Evolutionary conservation across 371 early-diverging fungal species (phyloP), one percentile per base, ranked within the genome.

Genomic region (Mortierella sp.): DNA sequence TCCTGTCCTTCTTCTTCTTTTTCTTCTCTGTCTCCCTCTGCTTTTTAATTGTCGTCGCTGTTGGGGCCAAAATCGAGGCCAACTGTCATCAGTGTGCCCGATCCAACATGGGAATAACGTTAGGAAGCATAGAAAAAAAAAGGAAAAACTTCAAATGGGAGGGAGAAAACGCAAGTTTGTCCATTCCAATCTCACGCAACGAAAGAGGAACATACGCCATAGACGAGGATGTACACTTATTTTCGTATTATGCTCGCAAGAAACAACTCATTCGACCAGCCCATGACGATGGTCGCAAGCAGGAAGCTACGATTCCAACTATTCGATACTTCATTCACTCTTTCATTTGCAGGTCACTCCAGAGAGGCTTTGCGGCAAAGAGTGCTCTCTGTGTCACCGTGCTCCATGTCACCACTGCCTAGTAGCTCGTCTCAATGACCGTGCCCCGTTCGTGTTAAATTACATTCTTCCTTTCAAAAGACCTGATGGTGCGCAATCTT

Each of bases 231-330:
- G 10, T 24, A 67, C 43, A 67, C 43, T 40, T 67, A 3, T 40
- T 67, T 37, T 24, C 67, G 43, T 40, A 37, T 11, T 40, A 40
- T 40, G 9, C 11, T 67, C 67, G 21, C 19, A 16, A 3, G n/a
- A 67, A 37, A 21, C 34, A 37, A 21, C 34, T 54, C 77, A 74
- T 75, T 69, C 70, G n/a, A 67, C 37, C 40, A 51, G 72, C 28
- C 78, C 78, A 71, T 74, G 75, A 75, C 79, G 75, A 48, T 50
- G 73, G 71, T 37, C 31, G 50, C 74, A 78, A 73, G 83, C 76
- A 83, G 74, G 80, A 83, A 71, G 80, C 77, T 83, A 77, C 77
- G 75, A 83, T 83, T 80, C 83, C 71, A 77, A 83, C 83, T 72
- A 82, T 40, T 67, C 67, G 67, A 67, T 76, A 75, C 61, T 40